Evolutionary conservation across 2,329 filamentous ascomycete genomes (phyloP).

Genomic region (Dactylellina drechsleri): DNA sequence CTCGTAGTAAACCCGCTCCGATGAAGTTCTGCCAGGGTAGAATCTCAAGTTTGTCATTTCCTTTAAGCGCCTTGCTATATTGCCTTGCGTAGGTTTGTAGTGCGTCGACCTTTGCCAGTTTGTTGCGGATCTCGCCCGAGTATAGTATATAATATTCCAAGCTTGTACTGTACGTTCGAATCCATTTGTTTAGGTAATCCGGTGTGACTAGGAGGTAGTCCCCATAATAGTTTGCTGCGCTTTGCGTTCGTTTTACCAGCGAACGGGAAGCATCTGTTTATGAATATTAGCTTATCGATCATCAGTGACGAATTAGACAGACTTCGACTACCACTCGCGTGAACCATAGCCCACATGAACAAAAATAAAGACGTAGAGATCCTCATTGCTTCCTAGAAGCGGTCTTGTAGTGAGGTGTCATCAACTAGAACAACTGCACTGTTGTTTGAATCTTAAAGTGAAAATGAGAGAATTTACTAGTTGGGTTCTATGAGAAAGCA

Average conservation of each 20-base stretch:
- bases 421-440: not conserved
- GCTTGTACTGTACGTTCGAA: not conserved
- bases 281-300: too few species aligned
- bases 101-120: not conserved
- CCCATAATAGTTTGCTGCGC: slow-evolving; percentile 13
- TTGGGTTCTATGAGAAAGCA: too few species aligned
- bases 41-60: slow-evolving; percentile 5
- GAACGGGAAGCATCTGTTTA: not conserved
- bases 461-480: not conserved
- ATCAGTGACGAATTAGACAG: too few species aligned
- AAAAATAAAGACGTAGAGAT: too few species aligned
- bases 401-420: not conserved
- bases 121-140: slow-evolving; percentile 3
- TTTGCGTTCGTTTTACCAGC: slow-evolving; percentile 15
- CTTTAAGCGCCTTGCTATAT: slow-evolving; percentile 4
- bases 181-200: slow-evolving; percentile 7
- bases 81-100: slow-evolving; percentile 6
- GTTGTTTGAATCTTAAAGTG: not conserved
- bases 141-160: slow-evolving; percentile 19
- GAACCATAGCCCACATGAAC: too few species aligned
- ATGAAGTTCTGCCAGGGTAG: slow-evolving; percentile 34
- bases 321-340: too few species aligned
- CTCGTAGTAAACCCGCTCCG: not conserved
- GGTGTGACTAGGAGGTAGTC: slow-evolving; percentile 6
- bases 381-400: too few species aligned